Base-by-base conservation (phyloP, 2,329 filamentous ascomycete species). In the Rhinocladiella mackenziei region DNA sequence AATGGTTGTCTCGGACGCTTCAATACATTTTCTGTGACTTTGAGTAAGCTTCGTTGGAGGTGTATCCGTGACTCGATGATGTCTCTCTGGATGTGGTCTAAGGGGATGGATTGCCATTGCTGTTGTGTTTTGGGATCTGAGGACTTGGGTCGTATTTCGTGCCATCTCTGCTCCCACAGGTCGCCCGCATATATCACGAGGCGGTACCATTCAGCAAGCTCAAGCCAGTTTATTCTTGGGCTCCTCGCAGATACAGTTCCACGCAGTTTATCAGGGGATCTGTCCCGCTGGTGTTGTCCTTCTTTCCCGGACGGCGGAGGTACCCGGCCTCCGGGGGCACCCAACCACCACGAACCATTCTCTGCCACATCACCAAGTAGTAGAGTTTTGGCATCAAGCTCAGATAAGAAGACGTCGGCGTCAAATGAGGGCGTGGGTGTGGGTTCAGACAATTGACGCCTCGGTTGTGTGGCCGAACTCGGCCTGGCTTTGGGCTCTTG, bases 341-440 rank as follows among this genome's bases (percentile, higher is more conserved):
- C 84, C 34, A 83, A 81, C 85, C 86, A 91, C 86, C 85, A 91
- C 5, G 77, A 78, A 2, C 84, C 86, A 59, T 92, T 92, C 60
- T 92, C 86, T 1, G 82, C 84, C 54, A 89, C 74, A 57, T 89
- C 79, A 2, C 85, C 86, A 2, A 89, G 63, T 5, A 89, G 69
- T 14, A 91, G 68, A 4, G 84, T 76, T 59, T 89, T 92, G 1
- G 83, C 78, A 60, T 92, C 86, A 14, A 89, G 65, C 37, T 86
- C 81, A 25, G 75, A 74, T 3, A 80, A 63, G 18, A 68, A 66
- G 31, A 65, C 62, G 46, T 67, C 68, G 7, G 44, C 28, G 43
- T 65, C 62, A 51, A 50, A 59, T 10, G 28, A 17, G 5, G 48
- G 55, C 17, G 53, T 30, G 7, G 51, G 50, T 18, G 54, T 39